Evolutionary conservation across 2,329 filamentous ascomycete species (phyloP), one percentile per base, ranked within the genome.

Genomic region (Hymenotorrendiella dingleyae): DNA sequence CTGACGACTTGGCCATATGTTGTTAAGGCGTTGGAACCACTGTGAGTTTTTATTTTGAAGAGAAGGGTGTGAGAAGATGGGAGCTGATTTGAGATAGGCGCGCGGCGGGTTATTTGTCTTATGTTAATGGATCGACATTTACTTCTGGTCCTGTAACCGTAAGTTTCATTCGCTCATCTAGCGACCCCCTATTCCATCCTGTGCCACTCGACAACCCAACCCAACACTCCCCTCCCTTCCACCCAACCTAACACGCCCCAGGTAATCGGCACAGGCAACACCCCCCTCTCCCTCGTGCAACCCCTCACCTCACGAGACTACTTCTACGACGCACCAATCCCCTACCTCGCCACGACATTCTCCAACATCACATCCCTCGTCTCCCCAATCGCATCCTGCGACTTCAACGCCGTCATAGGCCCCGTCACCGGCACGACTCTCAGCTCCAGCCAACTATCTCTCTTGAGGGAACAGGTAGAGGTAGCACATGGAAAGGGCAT

Each of bases 321-420:
- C 48, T 84, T 83, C 67, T 81, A 69, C 55, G 79, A 84, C 48
- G 78, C 43, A 2, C 57, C 57, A 14, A 53, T 59, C 35, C 43
- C 52, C 7, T 50, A 49, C 3, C 50, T 60, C n/a, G 50, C 52
- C 42, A 50, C 27, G 7, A 54, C 53, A 6, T 57, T 52, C 39
- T 50, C 54, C 21, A 54, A 58, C 36, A 53, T 60, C 29, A 59
- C 57, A 4, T 38, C 50, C 4, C 48, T 54, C 19, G 52, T 59
- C 22, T 59, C 56, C 1, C 57, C 57, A 9, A 56, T 60, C 59
- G 78, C 81, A 12, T 80, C 75, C 33, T 68, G 71, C 2, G 72
- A 74, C 12, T 80, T 86, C 54, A 63, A 61, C 19, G 55, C 61
- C 1, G 59, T 69, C 1, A 67, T 86, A 29, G 82, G 78, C 5